phyloP scores from a whole-genome alignment of 2,329 filamentous ascomycete species.

The Colletotrichum sp. region DNA sequence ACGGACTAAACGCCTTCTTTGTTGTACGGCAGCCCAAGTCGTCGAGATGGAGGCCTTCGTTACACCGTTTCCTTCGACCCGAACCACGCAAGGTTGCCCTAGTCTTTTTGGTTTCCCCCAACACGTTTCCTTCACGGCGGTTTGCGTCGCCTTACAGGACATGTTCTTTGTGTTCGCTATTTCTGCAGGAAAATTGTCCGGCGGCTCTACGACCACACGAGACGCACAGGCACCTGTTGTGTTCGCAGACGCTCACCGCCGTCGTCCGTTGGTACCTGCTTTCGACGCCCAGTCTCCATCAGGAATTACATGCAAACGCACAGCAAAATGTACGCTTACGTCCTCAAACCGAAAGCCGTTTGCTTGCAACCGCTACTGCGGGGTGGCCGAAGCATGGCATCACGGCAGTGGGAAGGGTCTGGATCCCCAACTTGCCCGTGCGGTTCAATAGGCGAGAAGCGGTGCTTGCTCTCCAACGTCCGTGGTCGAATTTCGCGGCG shows the following conservation, averaged over 20 bases:
- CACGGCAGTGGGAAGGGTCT: neutral
- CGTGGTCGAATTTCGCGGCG: neutral
- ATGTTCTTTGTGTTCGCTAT: neutral
- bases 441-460: neutral
- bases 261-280: neutral
- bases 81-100: neutral
- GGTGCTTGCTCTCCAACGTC: neutral
- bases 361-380: neutral
- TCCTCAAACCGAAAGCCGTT: neutral
- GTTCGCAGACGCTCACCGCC: neutral
- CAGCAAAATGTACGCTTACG: neutral
- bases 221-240: neutral
- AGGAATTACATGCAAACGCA: neutral
- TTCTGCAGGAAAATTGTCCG: neutral
- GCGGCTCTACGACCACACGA: neutral
- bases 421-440: neutral
- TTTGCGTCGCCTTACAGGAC: neutral
- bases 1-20: constrained; percentile 11
- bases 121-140: neutral
- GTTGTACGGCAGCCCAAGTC: neutral
- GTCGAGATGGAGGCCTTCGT: neutral
- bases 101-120: neutral
- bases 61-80: neutral
- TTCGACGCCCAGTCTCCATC: neutral
- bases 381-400: neutral